Evolutionary conservation across 2,329 filamentous ascomycete genomes (phyloP), one percentile per base, ranked within the genome.

Genomic region (Fusarium protoensiforme): DNA sequence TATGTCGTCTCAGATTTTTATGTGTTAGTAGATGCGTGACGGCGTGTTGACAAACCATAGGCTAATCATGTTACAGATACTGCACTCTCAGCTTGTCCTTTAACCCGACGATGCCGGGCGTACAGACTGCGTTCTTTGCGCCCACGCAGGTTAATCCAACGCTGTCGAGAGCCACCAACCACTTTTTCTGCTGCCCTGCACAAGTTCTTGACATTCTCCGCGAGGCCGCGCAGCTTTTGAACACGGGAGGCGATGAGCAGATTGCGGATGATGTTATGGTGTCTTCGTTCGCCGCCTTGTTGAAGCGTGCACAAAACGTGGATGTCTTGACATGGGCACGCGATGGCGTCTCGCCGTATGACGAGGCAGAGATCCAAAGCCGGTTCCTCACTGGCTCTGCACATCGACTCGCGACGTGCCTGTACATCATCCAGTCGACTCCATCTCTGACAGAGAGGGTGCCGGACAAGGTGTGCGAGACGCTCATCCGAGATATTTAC

Each of bases 1-100:
- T 84, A 84, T 67, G 81, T 87, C 51, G 78, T 86, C 20, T 85
- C 85, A 1, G 85, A 87, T 65, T 86, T 83, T 67, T 83, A 87
- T 58, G 83, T 85, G 75, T 84, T 63, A 79, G 82, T 78, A 31
- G 18, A 18, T 24, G 27, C 58, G 33, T 29, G 5, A 7, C 13
- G 7, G 7, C 14, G 11, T 36, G 18, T 41, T 13, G 1, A 22
- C 7, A 29, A 11, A 31, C 24, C 14, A 29, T 48, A 20, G 11
- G 27, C 64, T 73, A 39, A 73, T 53, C 38, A 5, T 11, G 10
- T 22, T 8, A 9, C 35, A 84, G 83, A 36, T 87, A 86, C 69
- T 84, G 83, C 59, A 83, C 86, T 16, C 75, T 86, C 57, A 84
- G 81, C 0, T 83, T 85, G 3, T 83, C 83, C 4, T 85, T 86